Base-by-base conservation (phyloP, 257 asterid genomes). In the Paraleonurus japonicus region DNA sequence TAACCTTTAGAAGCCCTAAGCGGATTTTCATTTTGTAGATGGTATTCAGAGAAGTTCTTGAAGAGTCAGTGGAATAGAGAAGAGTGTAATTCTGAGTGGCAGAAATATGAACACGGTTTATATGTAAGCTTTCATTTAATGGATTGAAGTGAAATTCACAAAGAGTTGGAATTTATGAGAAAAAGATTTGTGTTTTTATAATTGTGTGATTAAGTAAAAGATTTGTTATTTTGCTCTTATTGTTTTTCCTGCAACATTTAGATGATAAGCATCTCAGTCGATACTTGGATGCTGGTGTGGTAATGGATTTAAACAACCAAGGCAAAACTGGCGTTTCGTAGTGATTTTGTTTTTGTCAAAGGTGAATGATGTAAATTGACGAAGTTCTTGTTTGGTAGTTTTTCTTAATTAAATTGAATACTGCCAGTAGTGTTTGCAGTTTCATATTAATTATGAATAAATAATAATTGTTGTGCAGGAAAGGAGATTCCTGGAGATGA, bases 51-150 rank as follows among this genome's bases (percentile, higher is more conserved):
- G 71, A 88, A 89, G 77, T 91, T 90, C 79, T 79, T 89, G 89
- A 94, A 89, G 86, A 96, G 97, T n/a, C 87, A 86, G 66, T 93
- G 96, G 92, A 83, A 90, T 41, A 90, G 86, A 77, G 84, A 85
- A 72, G 96, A 79, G 30, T 94, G 98, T 76, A 79, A 79, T 60
- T 60, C 78, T 47, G 97, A 90, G 82, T 94, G 96, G 97, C 83
- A 83, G 59, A 94, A 87, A 61, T 94, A 91, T 83, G 86, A 88
- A 74, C 83, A 83, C 7, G 89, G 98, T 78, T 81, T 94, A 69
- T 89, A 96, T 67, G 98, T 91, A 79, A 79, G 86, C 70, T 81
- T 57, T 76, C 51, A 15, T 27, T 68, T 22, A 23, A 35, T 62
- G 30, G 60, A 15, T 67, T 71, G 28, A 59, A 67, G 28, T 28